Conservation (phyloP, 139 green algal genomes). For the Coccomyxa sp. region DNA sequence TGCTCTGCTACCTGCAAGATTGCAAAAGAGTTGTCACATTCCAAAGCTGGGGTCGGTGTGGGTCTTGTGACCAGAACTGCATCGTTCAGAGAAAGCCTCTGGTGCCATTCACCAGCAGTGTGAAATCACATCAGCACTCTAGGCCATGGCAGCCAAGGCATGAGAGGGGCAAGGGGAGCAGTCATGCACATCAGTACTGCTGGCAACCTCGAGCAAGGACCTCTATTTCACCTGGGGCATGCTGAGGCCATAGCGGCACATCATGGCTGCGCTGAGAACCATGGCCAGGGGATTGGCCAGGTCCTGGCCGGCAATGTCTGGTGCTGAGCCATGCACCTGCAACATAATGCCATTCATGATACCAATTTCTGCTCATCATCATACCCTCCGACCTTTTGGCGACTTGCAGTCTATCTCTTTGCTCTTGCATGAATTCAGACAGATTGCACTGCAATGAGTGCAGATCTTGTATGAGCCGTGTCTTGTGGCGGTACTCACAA, state of each 20-base stretch:
- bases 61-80: too few species aligned
- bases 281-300: constrained; percentile 89
- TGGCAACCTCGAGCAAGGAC: neutral
- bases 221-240: constrained; percentile 55
- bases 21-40: neutral
- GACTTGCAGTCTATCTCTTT: too few species aligned
- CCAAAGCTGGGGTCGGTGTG: neutral
- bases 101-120: too few species aligned
- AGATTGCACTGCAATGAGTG: too few species aligned
- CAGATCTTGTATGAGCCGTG: too few species aligned
- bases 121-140: too few species aligned
- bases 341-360: constrained; percentile 3
- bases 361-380: too few species aligned
- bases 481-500: too few species aligned
- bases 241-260: constrained; percentile 95
- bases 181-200: constrained; percentile 3
- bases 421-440: too few species aligned
- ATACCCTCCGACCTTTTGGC: too few species aligned
- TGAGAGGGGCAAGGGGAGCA: neutral
- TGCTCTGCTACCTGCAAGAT: constrained; percentile 58
- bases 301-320: constrained; percentile 96
- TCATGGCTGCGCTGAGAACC: constrained; percentile 97
- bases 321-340: constrained; percentile 91
- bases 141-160: neutral
- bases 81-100: too few species aligned